These are phyloP conservation scores for Globisporangium heterothallicum DNA, from an alignment of 352 stramenopile genomes.

Conservation along the genomic window DNA sequence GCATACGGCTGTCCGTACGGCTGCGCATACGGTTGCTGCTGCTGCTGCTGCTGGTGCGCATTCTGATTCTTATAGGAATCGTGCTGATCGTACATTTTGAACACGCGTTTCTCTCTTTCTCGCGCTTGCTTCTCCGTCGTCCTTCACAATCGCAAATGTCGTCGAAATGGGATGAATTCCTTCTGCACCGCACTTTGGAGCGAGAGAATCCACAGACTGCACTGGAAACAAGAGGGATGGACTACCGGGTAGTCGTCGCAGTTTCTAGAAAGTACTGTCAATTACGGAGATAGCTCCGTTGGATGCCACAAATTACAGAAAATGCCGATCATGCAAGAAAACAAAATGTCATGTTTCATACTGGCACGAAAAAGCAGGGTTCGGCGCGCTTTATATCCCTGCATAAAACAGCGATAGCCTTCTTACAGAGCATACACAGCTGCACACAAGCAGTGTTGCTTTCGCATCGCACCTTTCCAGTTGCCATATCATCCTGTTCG, in stretches of 20 bases:
- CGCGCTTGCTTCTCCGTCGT: not conserved
- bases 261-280: no score
- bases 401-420: not conserved
- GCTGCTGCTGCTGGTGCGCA: conserved; percentile 8
- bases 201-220: not conserved
- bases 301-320: no score
- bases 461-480: no score
- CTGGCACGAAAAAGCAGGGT: not conserved
- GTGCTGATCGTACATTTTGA: conserved; percentile 30
- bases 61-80: conserved; percentile 25
- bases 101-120: not conserved
- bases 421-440: no score
- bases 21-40: conserved; percentile 14
- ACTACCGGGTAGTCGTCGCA: no score
- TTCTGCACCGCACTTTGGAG: no score
- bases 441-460: no score
- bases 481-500: no score
- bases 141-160: conserved; percentile 5
- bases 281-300: no score
- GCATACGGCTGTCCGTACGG: conserved; percentile 8
- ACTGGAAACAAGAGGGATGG: not conserved
- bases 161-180: no score
- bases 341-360: not conserved
- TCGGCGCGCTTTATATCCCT: not conserved
- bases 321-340: not conserved